phyloP scores from a whole-genome alignment of 192 early-diverging fungal genomes.

The Coemansia sp. region DNA sequence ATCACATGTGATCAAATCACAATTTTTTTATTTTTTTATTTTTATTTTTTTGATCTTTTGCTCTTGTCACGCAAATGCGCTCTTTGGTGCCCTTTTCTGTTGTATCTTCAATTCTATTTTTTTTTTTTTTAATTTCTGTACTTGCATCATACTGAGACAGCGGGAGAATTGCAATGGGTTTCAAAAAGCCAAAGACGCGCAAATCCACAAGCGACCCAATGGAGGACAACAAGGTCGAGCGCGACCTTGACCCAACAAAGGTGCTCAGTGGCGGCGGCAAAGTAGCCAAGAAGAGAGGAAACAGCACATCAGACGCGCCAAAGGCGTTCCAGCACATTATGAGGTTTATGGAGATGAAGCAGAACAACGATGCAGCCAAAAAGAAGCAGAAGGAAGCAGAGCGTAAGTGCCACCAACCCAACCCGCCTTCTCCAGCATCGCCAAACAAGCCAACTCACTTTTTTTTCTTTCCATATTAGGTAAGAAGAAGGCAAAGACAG shows the following conservation, averaged over 20 bases:
- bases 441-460: neutral
- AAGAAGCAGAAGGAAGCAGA: constrained; percentile 10
- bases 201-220: constrained; percentile 13
- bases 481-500: neutral
- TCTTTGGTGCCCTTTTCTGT: neutral
- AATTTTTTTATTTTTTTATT: neutral
- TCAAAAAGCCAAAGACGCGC: constrained; percentile 41
- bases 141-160: neutral
- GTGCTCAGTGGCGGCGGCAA: constrained; percentile 39
- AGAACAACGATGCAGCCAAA: constrained; percentile 21
- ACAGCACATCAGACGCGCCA: constrained; percentile 29
- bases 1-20: neutral
- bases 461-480: neutral
- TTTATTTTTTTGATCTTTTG: constrained; percentile 1
- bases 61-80: neutral
- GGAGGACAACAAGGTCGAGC: constrained; percentile 24
- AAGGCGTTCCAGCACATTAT: constrained; percentile 41
- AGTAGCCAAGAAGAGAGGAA: constrained; percentile 19
- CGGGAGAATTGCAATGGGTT: constrained; percentile 22
- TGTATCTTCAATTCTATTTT: neutral
- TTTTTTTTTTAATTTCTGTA: neutral
- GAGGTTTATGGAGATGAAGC: constrained; percentile 36
- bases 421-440: neutral
- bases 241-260: constrained; percentile 40
- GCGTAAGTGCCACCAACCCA: neutral